Base-by-base conservation (phyloP, 2,329 filamentous ascomycete species). In the Paecilomyces niveus region DNA sequence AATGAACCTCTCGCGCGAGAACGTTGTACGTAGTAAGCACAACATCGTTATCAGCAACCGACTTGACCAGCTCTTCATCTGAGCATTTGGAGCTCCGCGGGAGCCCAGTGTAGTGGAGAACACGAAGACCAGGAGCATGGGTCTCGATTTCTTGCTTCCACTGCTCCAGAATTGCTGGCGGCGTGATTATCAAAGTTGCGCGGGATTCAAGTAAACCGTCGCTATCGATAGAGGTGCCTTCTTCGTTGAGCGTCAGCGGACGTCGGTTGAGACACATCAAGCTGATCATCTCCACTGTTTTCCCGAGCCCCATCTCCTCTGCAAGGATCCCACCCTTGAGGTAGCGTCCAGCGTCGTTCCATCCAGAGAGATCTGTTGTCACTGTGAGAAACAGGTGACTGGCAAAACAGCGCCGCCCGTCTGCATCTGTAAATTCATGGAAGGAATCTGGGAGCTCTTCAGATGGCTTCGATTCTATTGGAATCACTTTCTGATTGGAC, bases 1-100 rank as follows among this genome's bases (percentile, higher is more conserved):
- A 92, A 72, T 96, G 85, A 3, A 97, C 80, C 68, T 99, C 94
- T 9, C 82, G 79, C 0, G 88, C 84, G n/a, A 97, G 81, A 1
- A 92, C 84, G 54, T 81, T 81, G 69, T 87, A 88, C 1, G 84
- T 87, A 1, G 83, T 85, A 22, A 88, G 69, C 2, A 88, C 83
- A 39, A 87, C 80, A 67, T 87, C 84, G 59, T 73, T 70, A 22
- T 73, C 68, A 26, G 72, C 69, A 50, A 87, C 68, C 53, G 81
- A 69, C 29, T 79, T 70, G 2, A 83, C 65, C 2, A 81, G 67
- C 31, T 78, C 69, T 45, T 77, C 72, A 54, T 75, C 68, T 3
- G 74, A 67, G 10, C 68, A 56, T 45, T 67, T 60, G 45, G 69
- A 67, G 54, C 72, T 68, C 52, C 68, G 69, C 54, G 71, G 72